These are phyloP conservation scores for Diaporthe sp. DNA, from an alignment of 2,329 filamentous ascomycete genomes.

Conservation along the genomic window DNA sequence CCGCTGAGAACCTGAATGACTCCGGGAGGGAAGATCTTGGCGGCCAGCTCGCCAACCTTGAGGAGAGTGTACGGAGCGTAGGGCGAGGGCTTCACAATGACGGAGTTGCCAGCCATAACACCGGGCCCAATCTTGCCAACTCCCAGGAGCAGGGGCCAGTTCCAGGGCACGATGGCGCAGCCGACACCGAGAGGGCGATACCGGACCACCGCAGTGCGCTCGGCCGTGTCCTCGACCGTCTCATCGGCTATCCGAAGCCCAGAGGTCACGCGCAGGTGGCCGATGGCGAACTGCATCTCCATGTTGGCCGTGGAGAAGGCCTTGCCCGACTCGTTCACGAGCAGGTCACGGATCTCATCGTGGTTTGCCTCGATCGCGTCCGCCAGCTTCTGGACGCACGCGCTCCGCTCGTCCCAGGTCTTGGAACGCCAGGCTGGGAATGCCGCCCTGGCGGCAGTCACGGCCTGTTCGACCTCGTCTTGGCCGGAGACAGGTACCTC, in stretches of 20 bases:
- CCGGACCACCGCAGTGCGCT: constrained; percentile 30
- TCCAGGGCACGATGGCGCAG: constrained; percentile 65
- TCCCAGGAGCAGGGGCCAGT: constrained; percentile 44
- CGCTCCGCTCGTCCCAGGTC: constrained; percentile 37
- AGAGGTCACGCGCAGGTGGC: constrained; percentile 35
- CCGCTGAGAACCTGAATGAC: constrained; percentile 73
- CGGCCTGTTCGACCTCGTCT: constrained; percentile 61
- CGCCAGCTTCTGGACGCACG: constrained; percentile 32
- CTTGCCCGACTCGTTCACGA: constrained; percentile 40
- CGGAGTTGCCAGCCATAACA: constrained; percentile 61
- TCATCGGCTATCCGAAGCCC: constrained; percentile 39
- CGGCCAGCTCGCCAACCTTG: constrained; percentile 71
- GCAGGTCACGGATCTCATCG: constrained; percentile 35
- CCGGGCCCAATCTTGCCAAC: constrained; percentile 66
- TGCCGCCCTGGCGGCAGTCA: constrained; percentile 58
- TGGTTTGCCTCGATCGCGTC: constrained; percentile 39
- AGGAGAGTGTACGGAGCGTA: constrained; percentile 70
- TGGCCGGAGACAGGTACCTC: constrained; percentile 60
- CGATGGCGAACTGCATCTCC: constrained; percentile 36
- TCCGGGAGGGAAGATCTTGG: constrained; percentile 70
- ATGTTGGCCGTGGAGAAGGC: constrained; percentile 36
- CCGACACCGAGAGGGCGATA: constrained; percentile 53
- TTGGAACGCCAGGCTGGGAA: constrained; percentile 56
- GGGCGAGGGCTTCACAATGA: constrained; percentile 70
- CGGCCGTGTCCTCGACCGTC: constrained; percentile 35